Percentiles rank a stretch among this genome's conserved stretches.
phyloP scores from a whole-genome alignment of 768 basidiomycete genomes.

The Crucibulum laeve region DNA sequence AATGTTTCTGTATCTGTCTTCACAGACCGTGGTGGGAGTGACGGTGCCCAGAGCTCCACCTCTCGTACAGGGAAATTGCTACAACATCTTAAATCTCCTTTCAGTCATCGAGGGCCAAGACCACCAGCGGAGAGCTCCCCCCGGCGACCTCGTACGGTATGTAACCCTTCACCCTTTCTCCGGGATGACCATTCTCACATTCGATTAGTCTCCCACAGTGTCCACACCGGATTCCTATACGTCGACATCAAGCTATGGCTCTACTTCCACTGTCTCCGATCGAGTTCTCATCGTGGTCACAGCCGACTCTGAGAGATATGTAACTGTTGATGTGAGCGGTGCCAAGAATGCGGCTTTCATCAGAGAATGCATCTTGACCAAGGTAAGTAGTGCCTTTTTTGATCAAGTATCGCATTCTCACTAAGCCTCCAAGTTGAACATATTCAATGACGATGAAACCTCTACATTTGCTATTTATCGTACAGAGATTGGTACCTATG shows the following conservation, averaged over 20 bases:
- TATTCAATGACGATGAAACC: conserved; percentile 79
- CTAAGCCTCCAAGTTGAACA: conserved; percentile 50
- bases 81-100: conserved; percentile 27
- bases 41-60: conserved; percentile 15
- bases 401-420: not conserved
- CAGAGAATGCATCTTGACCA: conserved; percentile 76
- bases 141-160: conserved; percentile 31
- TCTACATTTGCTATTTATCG: conserved; percentile 75
- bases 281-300: conserved; percentile 64
- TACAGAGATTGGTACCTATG: conserved; percentile 80
- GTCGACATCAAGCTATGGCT: conserved; percentile 18
- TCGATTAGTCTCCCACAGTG: conserved; percentile 34
- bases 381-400: conserved; percentile 44
- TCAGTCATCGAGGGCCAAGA: conserved; percentile 20
- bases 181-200: conserved; percentile 17
- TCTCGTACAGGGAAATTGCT: conserved; percentile 29
- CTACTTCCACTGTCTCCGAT: conserved; percentile 26
- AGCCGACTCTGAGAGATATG: conserved; percentile 71
- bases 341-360: conserved; percentile 65
- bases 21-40: conserved; percentile 8
- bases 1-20: conserved; percentile 2
- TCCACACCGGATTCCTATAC: conserved; percentile 29
- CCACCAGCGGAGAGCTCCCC: conserved; percentile 12
- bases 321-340: conserved; percentile 65
- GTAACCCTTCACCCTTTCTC: conserved; percentile 9